Base-by-base conservation (phyloP, 805 yeast species). In the Debaryomyces tyrocola region DNA sequence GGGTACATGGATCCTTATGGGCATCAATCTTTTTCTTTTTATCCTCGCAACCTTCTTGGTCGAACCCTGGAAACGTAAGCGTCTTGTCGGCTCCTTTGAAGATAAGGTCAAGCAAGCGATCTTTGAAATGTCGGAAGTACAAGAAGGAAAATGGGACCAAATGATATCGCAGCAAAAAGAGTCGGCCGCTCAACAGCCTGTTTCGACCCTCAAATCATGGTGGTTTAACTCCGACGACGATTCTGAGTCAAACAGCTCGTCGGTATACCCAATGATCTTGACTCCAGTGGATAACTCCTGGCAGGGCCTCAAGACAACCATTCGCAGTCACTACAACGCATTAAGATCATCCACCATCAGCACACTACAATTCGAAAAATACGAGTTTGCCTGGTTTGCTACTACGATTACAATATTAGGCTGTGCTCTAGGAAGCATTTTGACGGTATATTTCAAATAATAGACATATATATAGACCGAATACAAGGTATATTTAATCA, bases 1-100 rank as follows among this genome's bases (percentile, higher is more conserved):
- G 96, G 99, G 98, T 2, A 94, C 99, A 0, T 83, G 94, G 77
- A 70, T 84, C 4, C 74, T 94, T 37, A 90, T 91, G 96, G 94
- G 90, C 1, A 78, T 90, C 52, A 94, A 94, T 68, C 77, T 92
- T 20, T 43, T 87, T 7, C 64, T 95, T 21, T 90, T 94, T 53
- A 59, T 90, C 3, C 72, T 87, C 6, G 94, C 95, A 14, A 96
- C 96, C 53, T 71, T 94, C 55, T 74, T 90, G 0, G 80, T 94
- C 41, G 99, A 94, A 69, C 99, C 99, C 0, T 90, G 96, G 92
- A 94, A 90, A 60, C 73, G 99, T 52, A 73, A 82, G 47, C 73
- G 91, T 46, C 69, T 94, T 49, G 95, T 92, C 17, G 82, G 82
- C 9, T 80, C 90, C 1, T 94, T 94, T 67, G 97, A 92, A 57